Evolutionary conservation across 1,284 basidiomycete species (phyloP).

Genomic region (Trametes pubescens): DNA sequence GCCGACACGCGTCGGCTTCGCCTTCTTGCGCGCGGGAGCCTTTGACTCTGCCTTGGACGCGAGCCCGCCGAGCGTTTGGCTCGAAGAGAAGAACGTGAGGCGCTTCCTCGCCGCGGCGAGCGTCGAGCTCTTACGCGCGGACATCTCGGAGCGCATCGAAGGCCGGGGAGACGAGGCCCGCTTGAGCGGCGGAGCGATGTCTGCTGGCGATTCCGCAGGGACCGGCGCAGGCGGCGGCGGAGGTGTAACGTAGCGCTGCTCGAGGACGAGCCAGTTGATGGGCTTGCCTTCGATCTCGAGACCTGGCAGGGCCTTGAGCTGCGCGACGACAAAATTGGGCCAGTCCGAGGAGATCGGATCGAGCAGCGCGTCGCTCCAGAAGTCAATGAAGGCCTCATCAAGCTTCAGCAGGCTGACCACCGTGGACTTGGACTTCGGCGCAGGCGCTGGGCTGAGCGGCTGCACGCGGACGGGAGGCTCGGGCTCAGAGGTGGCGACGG

Average conservation of each 20-base stretch:
- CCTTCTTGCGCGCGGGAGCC: slow-evolving; percentile 43
- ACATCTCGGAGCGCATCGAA: slow-evolving; percentile 55
- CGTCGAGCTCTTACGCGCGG: slow-evolving; percentile 47
- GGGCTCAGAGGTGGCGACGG: slow-evolving; percentile 37
- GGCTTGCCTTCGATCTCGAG: slow-evolving; percentile 39
- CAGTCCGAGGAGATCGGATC: slow-evolving; percentile 69
- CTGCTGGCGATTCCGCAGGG: slow-evolving; percentile 21
- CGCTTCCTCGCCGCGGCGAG: slow-evolving; percentile 59
- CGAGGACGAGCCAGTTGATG: slow-evolving; percentile 69
- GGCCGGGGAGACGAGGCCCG: slow-evolving; percentile 57
- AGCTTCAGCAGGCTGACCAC: slow-evolving; percentile 60
- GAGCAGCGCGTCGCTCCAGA: slow-evolving; percentile 74
- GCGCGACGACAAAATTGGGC: slow-evolving; percentile 74
- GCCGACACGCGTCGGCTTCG: slow-evolving; percentile 53
- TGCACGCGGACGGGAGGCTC: slow-evolving; percentile 23
- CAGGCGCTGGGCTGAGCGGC: slow-evolving; percentile 17
- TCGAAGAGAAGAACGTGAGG: slow-evolving; percentile 62
- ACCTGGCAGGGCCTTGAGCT: slow-evolving; percentile 54
- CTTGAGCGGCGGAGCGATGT: slow-evolving; percentile 24
- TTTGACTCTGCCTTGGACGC: slow-evolving; percentile 30
- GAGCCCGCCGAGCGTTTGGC: slow-evolving; percentile 26
- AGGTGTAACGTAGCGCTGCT: slow-evolving; percentile 59
- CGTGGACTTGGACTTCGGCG: slow-evolving; percentile 50
- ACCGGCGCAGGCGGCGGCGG: slow-evolving; percentile 45
- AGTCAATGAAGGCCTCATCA: slow-evolving; percentile 82